These are phyloP conservation scores for Zymoseptoria tritici DNA, from an alignment of 2,329 filamentous ascomycete species.

Conservation along the genomic window DNA sequence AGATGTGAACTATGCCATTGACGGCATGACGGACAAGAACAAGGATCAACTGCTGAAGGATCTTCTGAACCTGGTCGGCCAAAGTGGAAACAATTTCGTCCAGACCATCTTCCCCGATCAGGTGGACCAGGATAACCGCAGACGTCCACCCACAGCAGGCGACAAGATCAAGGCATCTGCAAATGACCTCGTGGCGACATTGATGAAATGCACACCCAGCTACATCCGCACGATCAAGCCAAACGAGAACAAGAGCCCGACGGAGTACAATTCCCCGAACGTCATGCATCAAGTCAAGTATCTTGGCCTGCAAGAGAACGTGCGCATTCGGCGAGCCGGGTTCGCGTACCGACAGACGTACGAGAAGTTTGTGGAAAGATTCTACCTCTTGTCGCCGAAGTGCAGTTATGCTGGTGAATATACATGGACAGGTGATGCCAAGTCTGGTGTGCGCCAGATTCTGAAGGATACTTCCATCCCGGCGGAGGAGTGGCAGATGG, in stretches of 20 bases:
- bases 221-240: slow-evolving; percentile 99
- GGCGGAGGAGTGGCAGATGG: slow-evolving; percentile 92
- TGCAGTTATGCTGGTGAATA: slow-evolving; percentile 96
- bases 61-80: slow-evolving; percentile 75
- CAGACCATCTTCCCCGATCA: slow-evolving; percentile 85
- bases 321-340: slow-evolving; percentile 88
- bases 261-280: slow-evolving; percentile 84
- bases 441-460: slow-evolving; percentile 84
- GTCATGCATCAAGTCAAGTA: slow-evolving; percentile 99
- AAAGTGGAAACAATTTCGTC: slow-evolving; percentile 77
- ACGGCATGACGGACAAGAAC: slow-evolving; percentile 99
- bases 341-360: slow-evolving; percentile 97
- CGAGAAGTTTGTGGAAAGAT: slow-evolving; percentile 95
- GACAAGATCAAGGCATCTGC: slow-evolving; percentile 94
- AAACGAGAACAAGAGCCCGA: slow-evolving; percentile 95
- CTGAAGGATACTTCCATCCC: slow-evolving; percentile 95
- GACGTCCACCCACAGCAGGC: slow-evolving; percentile 86
- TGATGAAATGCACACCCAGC: slow-evolving; percentile 95
- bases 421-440: slow-evolving; percentile 84
- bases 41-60: slow-evolving; percentile 97
- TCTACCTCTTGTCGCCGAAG: slow-evolving; percentile 88
- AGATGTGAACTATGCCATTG: slow-evolving; percentile 88
- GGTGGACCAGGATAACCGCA: slow-evolving; percentile 91
- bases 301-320: slow-evolving; percentile 97
- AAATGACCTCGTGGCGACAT: slow-evolving; percentile 85